phyloP scores from a whole-genome alignment of 73 alveolate species.

The Uronychia setigera region DNA sequence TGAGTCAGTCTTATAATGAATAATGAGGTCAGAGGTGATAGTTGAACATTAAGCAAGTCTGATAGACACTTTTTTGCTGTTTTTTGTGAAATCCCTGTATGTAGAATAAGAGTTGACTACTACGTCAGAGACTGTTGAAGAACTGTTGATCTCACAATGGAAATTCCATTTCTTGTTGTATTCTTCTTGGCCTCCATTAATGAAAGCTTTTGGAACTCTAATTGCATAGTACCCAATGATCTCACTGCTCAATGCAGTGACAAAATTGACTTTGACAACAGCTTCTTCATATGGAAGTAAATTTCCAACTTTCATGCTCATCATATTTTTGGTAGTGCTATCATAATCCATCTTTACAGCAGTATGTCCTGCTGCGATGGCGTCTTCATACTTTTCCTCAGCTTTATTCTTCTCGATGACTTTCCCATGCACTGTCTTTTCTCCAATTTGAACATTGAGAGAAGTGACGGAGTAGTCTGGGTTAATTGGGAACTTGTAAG shows the following conservation, averaged over 20 bases:
- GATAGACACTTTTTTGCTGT: not conserved
- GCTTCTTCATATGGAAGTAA: slow-evolving; percentile 15
- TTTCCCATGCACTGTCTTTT: slow-evolving; percentile 60
- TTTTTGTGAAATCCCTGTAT: not conserved
- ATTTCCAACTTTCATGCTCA: slow-evolving; percentile 28
- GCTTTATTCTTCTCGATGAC: slow-evolving; percentile 82
- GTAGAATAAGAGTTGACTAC: not conserved
- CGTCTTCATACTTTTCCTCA: slow-evolving; percentile 79
- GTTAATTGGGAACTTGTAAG: not conserved
- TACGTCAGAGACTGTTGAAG: not conserved
- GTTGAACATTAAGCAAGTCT: not conserved
- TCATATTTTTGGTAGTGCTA: slow-evolving; percentile 10
- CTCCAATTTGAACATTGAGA: slow-evolving; percentile 23
- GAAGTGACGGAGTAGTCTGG: not conserved
- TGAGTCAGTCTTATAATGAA: slow-evolving; percentile 7
- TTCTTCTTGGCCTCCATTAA: slow-evolving; percentile 13
- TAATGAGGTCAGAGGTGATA: not conserved
- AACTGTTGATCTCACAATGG: not conserved
- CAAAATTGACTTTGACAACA: slow-evolving; percentile 10
- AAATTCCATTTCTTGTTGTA: not conserved
- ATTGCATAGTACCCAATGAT: slow-evolving; percentile 1
- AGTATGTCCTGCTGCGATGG: slow-evolving; percentile 52
- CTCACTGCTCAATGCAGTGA: not conserved
- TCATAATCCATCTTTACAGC: slow-evolving; percentile 32
- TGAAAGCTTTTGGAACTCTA: slow-evolving; percentile 2